Conservation (phyloP, 1,284 basidiomycete genomes). For the Ceratobasidium theobromae region DNA sequence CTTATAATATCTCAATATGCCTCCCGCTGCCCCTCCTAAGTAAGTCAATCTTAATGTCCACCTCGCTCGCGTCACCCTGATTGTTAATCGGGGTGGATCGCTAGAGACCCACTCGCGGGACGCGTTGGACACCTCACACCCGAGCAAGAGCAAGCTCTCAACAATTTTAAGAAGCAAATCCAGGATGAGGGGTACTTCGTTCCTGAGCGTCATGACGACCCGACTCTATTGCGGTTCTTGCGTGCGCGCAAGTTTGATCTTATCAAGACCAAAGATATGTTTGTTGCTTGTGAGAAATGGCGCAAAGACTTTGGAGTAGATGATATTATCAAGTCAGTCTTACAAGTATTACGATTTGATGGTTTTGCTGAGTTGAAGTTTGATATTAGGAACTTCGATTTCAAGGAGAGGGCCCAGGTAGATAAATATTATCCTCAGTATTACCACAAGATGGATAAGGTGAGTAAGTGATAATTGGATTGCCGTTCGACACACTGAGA, state of each 20-base stretch:
- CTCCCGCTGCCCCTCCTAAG: constrained; percentile 16
- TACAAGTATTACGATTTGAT: neutral
- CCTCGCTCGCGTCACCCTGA: neutral
- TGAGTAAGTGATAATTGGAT: constrained; percentile 42
- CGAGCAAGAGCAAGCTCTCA: constrained; percentile 69
- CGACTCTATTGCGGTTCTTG: constrained; percentile 81
- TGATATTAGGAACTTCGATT: constrained; percentile 74
- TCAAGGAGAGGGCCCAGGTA: constrained; percentile 80
- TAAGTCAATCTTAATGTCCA: neutral
- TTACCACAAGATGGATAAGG: constrained; percentile 96
- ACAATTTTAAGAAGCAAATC: constrained; percentile 70
- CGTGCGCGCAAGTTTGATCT: constrained; percentile 94
- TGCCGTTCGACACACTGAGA: neutral
- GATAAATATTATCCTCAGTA: constrained; percentile 95
- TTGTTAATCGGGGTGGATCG: neutral
- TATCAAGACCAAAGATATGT: constrained; percentile 79
- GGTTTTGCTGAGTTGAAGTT: neutral
- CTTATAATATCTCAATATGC: constrained; percentile 6
- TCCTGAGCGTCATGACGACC: constrained; percentile 77
- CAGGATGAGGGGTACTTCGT: constrained; percentile 63
- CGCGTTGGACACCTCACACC: constrained; percentile 35
- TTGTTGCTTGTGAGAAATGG: constrained; percentile 85
- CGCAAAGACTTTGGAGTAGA: constrained; percentile 87
- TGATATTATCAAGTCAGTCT: constrained; percentile 74
- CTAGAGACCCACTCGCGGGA: constrained; percentile 35